phyloP scores from a whole-genome alignment of 1,284 basidiomycete genomes.

The Papiliotrema nemorosa region DNA sequence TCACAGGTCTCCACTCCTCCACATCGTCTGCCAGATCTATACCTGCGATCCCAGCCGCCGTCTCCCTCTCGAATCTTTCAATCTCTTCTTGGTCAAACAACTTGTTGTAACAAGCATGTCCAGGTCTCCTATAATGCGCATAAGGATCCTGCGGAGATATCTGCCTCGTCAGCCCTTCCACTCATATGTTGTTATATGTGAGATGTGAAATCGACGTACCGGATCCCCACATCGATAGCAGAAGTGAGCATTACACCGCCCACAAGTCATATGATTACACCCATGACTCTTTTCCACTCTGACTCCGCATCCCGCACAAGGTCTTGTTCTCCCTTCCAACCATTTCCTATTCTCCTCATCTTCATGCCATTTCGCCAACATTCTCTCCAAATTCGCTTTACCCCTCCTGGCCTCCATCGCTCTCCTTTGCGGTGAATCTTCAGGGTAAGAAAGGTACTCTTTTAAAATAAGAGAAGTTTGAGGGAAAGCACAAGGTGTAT shows the following conservation, averaged over 20 bases:
- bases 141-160: slow-evolving; percentile 41
- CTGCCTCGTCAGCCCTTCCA: slow-evolving; percentile 8
- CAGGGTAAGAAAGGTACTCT: slow-evolving; percentile 39
- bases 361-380: slow-evolving; percentile 36
- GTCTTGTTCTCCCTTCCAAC: slow-evolving; percentile 36
- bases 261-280: slow-evolving; percentile 50
- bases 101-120: slow-evolving; percentile 37
- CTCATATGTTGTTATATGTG: neutral
- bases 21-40: slow-evolving; percentile 4
- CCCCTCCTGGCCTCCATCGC: slow-evolving; percentile 36
- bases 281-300: slow-evolving; percentile 46
- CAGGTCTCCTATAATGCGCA: slow-evolving; percentile 37
- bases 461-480: slow-evolving; percentile 30
- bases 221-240: slow-evolving; percentile 43
- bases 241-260: slow-evolving; percentile 41
- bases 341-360: slow-evolving; percentile 43
- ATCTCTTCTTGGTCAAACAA: slow-evolving; percentile 44
- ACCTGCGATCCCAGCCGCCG: slow-evolving; percentile 12
- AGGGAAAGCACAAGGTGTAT: slow-evolving; percentile 41
- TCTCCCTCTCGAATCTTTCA: slow-evolving; percentile 27
- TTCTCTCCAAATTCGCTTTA: slow-evolving; percentile 35
- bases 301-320: slow-evolving; percentile 44
- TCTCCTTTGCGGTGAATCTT: slow-evolving; percentile 23
- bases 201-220: slow-evolving; percentile 16
- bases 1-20: slow-evolving; percentile 15